These are phyloP conservation scores for Neurospora sp. DNA, from an alignment of 495 filamentous ascomycete genomes.

Conservation along the genomic window DNA sequence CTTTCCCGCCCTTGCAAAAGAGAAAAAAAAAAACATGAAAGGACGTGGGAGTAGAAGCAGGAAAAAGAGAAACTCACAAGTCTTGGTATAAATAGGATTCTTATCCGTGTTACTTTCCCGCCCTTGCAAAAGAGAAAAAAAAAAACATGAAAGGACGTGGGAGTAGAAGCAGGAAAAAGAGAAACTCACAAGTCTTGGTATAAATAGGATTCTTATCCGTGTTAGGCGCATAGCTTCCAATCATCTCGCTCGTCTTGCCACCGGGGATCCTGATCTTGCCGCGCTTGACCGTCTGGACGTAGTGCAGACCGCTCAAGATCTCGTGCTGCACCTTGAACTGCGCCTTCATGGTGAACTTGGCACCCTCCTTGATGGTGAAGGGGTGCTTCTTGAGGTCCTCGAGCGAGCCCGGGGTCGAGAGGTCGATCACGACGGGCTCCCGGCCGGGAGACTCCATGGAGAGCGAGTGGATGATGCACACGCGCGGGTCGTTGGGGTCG, in stretches of 20 bases:
- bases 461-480: slow-evolving; percentile 83
- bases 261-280: slow-evolving; percentile 59
- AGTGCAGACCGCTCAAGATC: slow-evolving; percentile 87
- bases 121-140: too few relatives aligned
- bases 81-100: too few relatives aligned
- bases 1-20: too few relatives aligned
- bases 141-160: too few relatives aligned
- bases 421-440: slow-evolving; percentile 73
- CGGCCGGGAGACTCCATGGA: slow-evolving; percentile 74
- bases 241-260: slow-evolving; percentile 92
- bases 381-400: slow-evolving; percentile 70
- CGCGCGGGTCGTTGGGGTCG: slow-evolving; percentile 67
- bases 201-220: slow-evolving; percentile 74
- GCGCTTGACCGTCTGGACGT: slow-evolving; percentile 84
- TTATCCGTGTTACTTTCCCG: too few relatives aligned
- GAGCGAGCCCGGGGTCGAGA: slow-evolving; percentile 53
- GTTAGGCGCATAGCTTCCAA: slow-evolving; percentile 87
- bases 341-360: slow-evolving; percentile 83
- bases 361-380: slow-evolving; percentile 94
- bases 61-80: too few relatives aligned
- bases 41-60: too few relatives aligned
- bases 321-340: slow-evolving; percentile 93
- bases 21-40: too few relatives aligned
- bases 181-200: slow-evolving; percentile 75
- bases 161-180: neutral